Percentiles rank a stretch among this genome's conserved stretches.
Conservation (phyloP, 345 rosid species). For the Euphorbia pulcherrima region DNA sequence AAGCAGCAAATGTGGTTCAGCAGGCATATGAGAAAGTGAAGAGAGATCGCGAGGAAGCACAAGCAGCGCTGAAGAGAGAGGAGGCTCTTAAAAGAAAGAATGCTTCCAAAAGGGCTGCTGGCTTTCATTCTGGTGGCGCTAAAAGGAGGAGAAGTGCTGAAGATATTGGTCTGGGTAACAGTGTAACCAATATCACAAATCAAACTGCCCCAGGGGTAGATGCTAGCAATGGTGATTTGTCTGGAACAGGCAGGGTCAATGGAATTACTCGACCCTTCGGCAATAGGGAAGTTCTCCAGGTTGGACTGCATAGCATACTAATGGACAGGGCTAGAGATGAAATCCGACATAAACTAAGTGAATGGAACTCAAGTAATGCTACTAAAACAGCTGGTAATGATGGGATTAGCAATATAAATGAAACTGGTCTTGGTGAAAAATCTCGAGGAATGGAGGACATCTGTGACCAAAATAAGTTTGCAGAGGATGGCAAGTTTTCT, state of each 20-base stretch:
- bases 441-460: conserved; percentile 18
- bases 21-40: conserved; percentile 51
- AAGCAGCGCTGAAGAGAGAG: conserved; percentile 40
- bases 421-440: conserved; percentile 19
- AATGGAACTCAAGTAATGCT: conserved; percentile 10
- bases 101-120: conserved; percentile 30
- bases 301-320: conserved; percentile 9
- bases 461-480: conserved; percentile 13
- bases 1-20: conserved; percentile 57
- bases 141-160: conserved; percentile 48
- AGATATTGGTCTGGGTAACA: conserved; percentile 27
- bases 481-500: conserved; percentile 17
- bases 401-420: conserved; percentile 13
- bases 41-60: conserved; percentile 59
- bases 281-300: conserved; percentile 10
- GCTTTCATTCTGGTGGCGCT: conserved; percentile 31
- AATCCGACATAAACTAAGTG: conserved; percentile 11
- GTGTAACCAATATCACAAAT: conserved; percentile 29
- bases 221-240: conserved; percentile 12
- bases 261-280: conserved; percentile 26
- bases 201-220: conserved; percentile 20
- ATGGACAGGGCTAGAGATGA: conserved; percentile 20
- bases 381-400: conserved; percentile 24
- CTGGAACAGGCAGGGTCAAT: conserved; percentile 27
- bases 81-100: conserved; percentile 42